These are phyloP conservation scores for Phalaenopsis hybrid DNA, from an alignment of 116 monocot species.

Conservation along the genomic window DNA sequence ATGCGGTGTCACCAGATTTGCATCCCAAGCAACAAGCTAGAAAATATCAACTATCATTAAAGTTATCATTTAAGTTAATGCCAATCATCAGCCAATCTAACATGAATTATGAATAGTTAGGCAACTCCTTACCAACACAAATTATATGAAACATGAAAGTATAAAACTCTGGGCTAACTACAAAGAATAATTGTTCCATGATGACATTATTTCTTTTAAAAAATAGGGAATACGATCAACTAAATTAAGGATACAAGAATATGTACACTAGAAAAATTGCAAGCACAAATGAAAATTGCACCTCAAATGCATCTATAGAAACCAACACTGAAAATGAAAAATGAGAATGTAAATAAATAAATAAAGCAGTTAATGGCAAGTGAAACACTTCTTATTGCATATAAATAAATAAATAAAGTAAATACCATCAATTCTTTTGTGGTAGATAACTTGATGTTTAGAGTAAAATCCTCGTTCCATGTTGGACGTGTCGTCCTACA, in stretches of 20 bases:
- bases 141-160: too few relatives aligned
- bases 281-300: neutral
- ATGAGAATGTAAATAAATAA: neutral
- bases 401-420: too few relatives aligned
- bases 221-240: too few relatives aligned
- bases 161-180: too few relatives aligned
- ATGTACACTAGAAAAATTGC: too few relatives aligned
- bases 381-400: neutral
- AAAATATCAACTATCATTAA: neutral
- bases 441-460: slow-evolving; percentile 45
- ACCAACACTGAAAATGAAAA: neutral
- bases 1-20: slow-evolving; percentile 85
- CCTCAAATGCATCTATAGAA: neutral
- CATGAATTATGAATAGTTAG: neutral
- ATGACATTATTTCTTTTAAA: too few relatives aligned
- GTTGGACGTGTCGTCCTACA: slow-evolving; percentile 71
- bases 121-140: neutral
- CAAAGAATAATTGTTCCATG: neutral
- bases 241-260: too few relatives aligned
- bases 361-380: neutral
- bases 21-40: slow-evolving; percentile 93
- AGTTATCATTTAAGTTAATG: neutral
- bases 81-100: neutral
- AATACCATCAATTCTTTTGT: slow-evolving; percentile 60
- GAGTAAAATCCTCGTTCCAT: slow-evolving; percentile 84